phyloP scores from a whole-genome alignment of 176 grass and related monocot species.

The Tillandsia leiboldiana region DNA sequence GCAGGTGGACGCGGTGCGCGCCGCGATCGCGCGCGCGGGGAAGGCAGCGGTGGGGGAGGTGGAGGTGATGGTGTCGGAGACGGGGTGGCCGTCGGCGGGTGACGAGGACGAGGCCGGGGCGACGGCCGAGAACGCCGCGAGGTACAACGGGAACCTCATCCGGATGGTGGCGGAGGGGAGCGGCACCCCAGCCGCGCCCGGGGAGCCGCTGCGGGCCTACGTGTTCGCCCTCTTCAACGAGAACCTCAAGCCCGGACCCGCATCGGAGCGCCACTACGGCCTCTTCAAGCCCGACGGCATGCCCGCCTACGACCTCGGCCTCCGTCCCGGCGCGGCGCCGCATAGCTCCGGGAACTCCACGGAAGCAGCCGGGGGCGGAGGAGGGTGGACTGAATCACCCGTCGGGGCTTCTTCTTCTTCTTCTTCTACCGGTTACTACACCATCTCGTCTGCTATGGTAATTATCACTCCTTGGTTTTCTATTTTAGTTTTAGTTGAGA shows the following conservation, averaged over 20 bases:
- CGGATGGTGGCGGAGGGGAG: conserved; percentile 46
- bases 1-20: conserved; percentile 71
- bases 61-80: conserved; percentile 78
- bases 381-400: too few relatives aligned
- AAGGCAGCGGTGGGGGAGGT: conserved; percentile 36
- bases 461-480: too few relatives aligned
- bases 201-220: conserved; percentile 53
- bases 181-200: conserved; percentile 54
- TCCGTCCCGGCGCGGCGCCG: too few relatives aligned
- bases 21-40: conserved; percentile 37
- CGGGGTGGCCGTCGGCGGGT: conserved; percentile 77
- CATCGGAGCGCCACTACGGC: conserved; percentile 80
- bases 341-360: too few relatives aligned
- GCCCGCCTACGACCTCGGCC: conserved; percentile 56
- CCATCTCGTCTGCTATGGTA: too few relatives aligned
- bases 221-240: conserved; percentile 95
- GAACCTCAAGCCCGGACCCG: conserved; percentile 66
- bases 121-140: conserved; percentile 54
- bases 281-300: conserved; percentile 74
- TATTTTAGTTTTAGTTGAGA: too few relatives aligned
- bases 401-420: too few relatives aligned
- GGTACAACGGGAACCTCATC: conserved; percentile 86
- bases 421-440: too few relatives aligned
- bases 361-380: too few relatives aligned
- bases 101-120: conserved; percentile 68